Evolutionary conservation across 2,329 filamentous ascomycete species (phyloP).

Genomic region (Fusarium beomiforme): DNA sequence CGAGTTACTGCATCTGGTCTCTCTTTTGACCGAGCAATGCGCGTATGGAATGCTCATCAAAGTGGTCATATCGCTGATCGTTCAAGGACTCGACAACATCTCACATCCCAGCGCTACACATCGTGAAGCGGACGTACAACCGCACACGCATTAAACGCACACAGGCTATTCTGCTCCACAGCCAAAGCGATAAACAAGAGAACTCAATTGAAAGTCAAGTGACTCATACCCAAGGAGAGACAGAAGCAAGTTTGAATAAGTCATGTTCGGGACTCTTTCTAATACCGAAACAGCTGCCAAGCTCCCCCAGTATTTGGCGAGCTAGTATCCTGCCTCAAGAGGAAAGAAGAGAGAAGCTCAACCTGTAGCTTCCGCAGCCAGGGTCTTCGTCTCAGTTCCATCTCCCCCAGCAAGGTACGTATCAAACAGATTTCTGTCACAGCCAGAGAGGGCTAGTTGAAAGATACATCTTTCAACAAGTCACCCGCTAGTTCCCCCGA

Average conservation of each 20-base stretch:
- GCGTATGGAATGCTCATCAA: conserved; percentile 8
- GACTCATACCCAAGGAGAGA: conserved; percentile 17
- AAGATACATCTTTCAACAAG: conserved; percentile 1
- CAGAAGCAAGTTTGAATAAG: not conserved
- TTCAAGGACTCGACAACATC: conserved; percentile 17
- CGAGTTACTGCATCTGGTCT: conserved; percentile 4
- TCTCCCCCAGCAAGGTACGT: conserved; percentile 30
- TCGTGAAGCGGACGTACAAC: not conserved
- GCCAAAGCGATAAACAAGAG: not conserved
- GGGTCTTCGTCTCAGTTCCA: conserved; percentile 20
- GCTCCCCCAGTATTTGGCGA: conserved; percentile 24
- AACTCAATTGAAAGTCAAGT: conserved; percentile 1
- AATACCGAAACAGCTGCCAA: conserved; percentile 21
- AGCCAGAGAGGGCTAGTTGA: not conserved
- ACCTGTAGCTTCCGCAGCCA: conserved; percentile 33
- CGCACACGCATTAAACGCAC: not conserved
- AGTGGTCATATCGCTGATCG: conserved; percentile 31
- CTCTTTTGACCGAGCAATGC: conserved; percentile 13
- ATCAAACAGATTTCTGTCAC: conserved; percentile 13
- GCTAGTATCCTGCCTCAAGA: conserved; percentile 34
- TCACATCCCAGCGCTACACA: conserved; percentile 13
- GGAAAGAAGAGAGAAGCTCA: conserved; percentile 36
- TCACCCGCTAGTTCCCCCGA: conserved; percentile 27
- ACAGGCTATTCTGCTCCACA: not conserved
- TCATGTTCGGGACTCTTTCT: conserved; percentile 20